A percentile compares a stretch with the other conserved stretches of the same genome.
Evolutionary conservation across 169 alveolate species (phyloP).

Genomic region (Cryptosporidium tyzzeri): DNA sequence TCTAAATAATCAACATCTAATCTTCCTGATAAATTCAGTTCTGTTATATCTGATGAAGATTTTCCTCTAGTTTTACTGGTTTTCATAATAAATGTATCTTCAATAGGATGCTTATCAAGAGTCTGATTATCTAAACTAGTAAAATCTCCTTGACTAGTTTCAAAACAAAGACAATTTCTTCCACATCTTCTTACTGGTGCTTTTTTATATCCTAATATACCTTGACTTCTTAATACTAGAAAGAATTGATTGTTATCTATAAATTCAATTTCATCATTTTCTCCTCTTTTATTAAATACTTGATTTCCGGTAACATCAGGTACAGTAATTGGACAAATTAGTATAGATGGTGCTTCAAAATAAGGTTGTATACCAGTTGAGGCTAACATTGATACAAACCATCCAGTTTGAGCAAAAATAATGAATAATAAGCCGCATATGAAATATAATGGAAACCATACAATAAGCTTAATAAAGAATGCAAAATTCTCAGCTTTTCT

Average conservation of each 20-base stretch:
- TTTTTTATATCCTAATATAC: conserved; percentile 45
- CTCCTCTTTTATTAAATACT: not conserved
- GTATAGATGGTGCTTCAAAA: conserved; percentile 74
- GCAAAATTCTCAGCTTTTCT: conserved; percentile 70
- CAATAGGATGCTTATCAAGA: conserved; percentile 38
- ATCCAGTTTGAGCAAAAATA: conserved; percentile 73
- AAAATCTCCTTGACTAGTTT: conserved; percentile 32
- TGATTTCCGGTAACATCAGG: not conserved
- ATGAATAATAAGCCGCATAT: conserved; percentile 23
- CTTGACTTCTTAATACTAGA: conserved; percentile 54
- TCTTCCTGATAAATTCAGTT: conserved; percentile 60
- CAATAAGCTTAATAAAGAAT: conserved; percentile 19
- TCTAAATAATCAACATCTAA: conserved; percentile 51
- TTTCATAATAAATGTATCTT: conserved; percentile 25
- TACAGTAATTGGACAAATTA: conserved; percentile 40
- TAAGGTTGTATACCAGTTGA: conserved; percentile 73
- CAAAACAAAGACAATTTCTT: conserved; percentile 51
- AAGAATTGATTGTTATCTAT: not conserved
- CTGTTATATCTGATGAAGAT: not conserved
- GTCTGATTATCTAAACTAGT: not conserved
- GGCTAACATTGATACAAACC: conserved; percentile 73
- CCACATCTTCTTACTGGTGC: conserved; percentile 59
- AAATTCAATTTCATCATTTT: not conserved
- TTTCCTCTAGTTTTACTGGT: conserved; percentile 26
- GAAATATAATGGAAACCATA: conserved; percentile 59